Evolutionary conservation across 768 basidiomycete genomes (phyloP), one percentile per base, ranked within the genome.

Genomic region (Leccinum boreale): DNA sequence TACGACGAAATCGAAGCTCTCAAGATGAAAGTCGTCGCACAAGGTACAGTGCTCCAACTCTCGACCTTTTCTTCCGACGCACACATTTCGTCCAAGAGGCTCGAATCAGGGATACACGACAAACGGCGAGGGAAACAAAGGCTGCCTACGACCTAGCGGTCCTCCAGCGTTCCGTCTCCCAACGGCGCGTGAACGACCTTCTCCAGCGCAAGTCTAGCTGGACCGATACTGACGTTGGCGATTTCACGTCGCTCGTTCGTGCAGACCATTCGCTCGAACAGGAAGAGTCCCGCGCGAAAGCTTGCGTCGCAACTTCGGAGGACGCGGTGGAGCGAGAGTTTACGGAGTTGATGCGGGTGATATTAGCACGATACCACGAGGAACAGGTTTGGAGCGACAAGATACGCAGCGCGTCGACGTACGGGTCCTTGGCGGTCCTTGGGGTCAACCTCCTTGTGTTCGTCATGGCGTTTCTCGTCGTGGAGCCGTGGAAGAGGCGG

Each of bases 381-480:
- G 97, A 99, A 70, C 97, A 99, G 71, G 85, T 98, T 3, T 99
- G 97, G 97, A 94, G 92, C 53, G 96, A 99, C 78, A 99, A 99
- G 75, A 97, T 99, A 58, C 85, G 97, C 35, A 93, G 91, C 64
- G 89, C 90, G 26, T 94, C 92, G 60, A 98, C 97, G 5, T 98
- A 98, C 70, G 95, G 94, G 3, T 89, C 88, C 42, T 77, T 98
- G 58, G 87, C 86, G 5, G 95, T 85, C 54, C 80, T 98, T 23
- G 87, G 85, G 12, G 82, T 96, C 60, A 99, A 99, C 74, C 73
- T 98, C 75, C 60, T 90, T 53, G 89, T 99, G 50, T 99, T 99
- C 71, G 73, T 98, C 56, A 74, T 89, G 59, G 96, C 97, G 9
- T 92, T 98, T 62, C 70, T 91, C 14, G 74, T 96, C 52, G 93